A percentile compares a stretch with the other conserved stretches of the same genome.
Evolutionary conservation across 768 basidiomycete genomes (phyloP).

Genomic region (Trametes cubensis): DNA sequence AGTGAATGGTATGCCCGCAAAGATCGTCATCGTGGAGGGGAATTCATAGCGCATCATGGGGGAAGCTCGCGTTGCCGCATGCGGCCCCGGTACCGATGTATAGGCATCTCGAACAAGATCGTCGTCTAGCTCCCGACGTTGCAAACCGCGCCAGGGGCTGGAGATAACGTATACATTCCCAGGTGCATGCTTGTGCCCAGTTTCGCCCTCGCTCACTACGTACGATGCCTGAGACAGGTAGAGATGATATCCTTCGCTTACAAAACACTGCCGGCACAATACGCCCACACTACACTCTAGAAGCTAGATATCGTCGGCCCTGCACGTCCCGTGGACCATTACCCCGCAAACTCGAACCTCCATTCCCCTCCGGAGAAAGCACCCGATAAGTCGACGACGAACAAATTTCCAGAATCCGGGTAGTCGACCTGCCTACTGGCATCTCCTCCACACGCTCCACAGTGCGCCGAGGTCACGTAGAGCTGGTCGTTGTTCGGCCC

Average conservation of each 20-base stretch:
- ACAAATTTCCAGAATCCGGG: slow-evolving; percentile 59
- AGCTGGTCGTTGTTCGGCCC: slow-evolving; percentile 64
- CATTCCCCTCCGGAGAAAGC: slow-evolving; percentile 43
- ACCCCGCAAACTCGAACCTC: slow-evolving; percentile 29
- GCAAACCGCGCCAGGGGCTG: too few relatives aligned
- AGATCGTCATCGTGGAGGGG: too few relatives aligned
- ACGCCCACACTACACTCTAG: slow-evolving; percentile 9
- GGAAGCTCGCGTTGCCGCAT: too few relatives aligned
- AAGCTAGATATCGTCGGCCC: slow-evolving; percentile 1
- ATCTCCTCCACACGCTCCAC: slow-evolving; percentile 60
- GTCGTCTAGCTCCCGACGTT: too few relatives aligned
- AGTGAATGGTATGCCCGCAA: too few relatives aligned
- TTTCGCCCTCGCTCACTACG: too few relatives aligned
- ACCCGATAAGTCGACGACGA: slow-evolving; percentile 52
- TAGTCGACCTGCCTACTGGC: slow-evolving; percentile 47
- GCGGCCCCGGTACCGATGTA: too few relatives aligned
- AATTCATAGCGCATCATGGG: too few relatives aligned
- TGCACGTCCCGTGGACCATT: slow-evolving; percentile 16
- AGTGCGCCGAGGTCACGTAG: slow-evolving; percentile 58
- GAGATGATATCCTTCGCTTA: not conserved
- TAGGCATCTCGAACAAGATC: too few relatives aligned
- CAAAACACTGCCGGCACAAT: slow-evolving; percentile 1
- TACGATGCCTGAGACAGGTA: too few relatives aligned
- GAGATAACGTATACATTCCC: too few relatives aligned
- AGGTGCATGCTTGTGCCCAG: too few relatives aligned